phyloP scores from a whole-genome alignment of 2,329 filamentous ascomycete genomes.

The Cadophora sp. region DNA sequence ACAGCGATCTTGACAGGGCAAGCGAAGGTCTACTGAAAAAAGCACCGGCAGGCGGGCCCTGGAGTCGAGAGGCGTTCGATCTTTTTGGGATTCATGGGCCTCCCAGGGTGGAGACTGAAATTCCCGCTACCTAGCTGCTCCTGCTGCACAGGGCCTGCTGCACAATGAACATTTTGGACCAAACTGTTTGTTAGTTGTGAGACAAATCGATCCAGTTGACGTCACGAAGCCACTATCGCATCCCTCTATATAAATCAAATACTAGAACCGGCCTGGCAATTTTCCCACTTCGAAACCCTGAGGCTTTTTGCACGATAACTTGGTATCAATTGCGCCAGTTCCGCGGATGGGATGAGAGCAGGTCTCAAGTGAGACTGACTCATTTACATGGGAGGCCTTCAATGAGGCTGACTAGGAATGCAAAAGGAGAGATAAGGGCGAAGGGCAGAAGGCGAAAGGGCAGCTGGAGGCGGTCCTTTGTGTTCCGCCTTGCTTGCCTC shows the following conservation, averaged over 20 bases:
- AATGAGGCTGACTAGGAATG: conserved; percentile 3
- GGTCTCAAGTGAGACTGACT: conserved; percentile 2
- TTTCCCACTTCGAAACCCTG: not conserved
- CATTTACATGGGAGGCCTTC: conserved; percentile 4
- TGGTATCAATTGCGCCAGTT: not conserved
- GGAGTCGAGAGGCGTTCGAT: conserved; percentile 47
- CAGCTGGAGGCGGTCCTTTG: not conserved
- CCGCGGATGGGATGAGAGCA: not conserved
- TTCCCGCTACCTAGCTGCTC: not conserved
- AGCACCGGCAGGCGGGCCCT: conserved; percentile 37
- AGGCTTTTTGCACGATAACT: not conserved
- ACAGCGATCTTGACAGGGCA: conserved; percentile 12
- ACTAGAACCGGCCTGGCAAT: not conserved
- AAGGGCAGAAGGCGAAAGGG: conserved; percentile 4
- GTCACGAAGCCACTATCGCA: not conserved
- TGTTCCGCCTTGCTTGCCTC: not conserved
- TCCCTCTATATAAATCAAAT: not conserved
- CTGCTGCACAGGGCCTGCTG: not conserved
- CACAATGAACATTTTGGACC: not conserved
- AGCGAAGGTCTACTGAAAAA: not conserved
- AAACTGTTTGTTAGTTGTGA: not conserved
- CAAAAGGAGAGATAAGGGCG: not conserved
- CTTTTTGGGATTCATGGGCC: conserved; percentile 43
- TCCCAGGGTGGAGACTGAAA: conserved; percentile 21
- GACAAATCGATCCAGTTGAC: not conserved